Evolutionary conservation across 116 monocot genomes (phyloP), one percentile per base, ranked within the genome.

Genomic region (Trichopus zeylanicus): DNA sequence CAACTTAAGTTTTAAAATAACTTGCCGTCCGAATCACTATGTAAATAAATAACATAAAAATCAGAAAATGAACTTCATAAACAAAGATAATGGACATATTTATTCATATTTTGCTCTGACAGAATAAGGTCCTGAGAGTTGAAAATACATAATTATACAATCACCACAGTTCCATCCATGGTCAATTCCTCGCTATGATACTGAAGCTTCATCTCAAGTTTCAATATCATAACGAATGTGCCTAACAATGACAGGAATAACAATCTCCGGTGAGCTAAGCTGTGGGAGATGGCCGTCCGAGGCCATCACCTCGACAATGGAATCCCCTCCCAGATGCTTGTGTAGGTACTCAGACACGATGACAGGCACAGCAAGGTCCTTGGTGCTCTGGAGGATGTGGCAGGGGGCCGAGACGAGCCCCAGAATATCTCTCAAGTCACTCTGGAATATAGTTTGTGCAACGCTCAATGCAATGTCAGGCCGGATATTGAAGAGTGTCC

Each of bases 221-320:
- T 68, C 83, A 46, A 91, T 99, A 38, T 99, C 88, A 51, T 67
- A 68, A 22, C 70, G 64, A 25, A 99, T 91, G 70, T 99, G 99
- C 67, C 69, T 77, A 39, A 99, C 74, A 12, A 91, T 57, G 28
- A 99, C 99, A 23, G 91, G 92, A 38, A 91, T 81, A 42, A 92
- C 92, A 47, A 85, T 78, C 9, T 88, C 88, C 0, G 99, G 99
- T 7, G 69, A 82, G 61, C 99, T 99, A 21, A 99, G 67, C 70
- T 99, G 99, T 1, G 99, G 99, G 1, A 99, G 78, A 67, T 99
- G 99, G 9, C 99, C 99, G 4, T 91, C 88, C 0, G 91, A 80
- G 8, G 75, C 27, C 88, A 99, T 99, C 1, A 99, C 83, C 75
- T 99, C 99, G 3, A 99, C 88, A 26, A 99, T 86, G 13, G 91